Conservation (phyloP, 495 filamentous ascomycete species). For the Mytilinidion resinicola region DNA sequence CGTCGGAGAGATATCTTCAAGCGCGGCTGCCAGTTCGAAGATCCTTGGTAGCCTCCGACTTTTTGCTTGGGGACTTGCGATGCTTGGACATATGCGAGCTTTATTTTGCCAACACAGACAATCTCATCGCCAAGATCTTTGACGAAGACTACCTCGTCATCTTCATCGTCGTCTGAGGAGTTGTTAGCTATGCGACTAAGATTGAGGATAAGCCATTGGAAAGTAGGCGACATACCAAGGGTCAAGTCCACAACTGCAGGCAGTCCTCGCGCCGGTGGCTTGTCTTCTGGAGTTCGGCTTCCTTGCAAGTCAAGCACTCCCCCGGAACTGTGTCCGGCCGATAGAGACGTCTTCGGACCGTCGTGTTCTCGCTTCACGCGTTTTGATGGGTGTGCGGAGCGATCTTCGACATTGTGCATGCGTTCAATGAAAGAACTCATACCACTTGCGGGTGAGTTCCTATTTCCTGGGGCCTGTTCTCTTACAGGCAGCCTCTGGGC, state of each 20-base stretch:
- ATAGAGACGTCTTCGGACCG: conserved; percentile 39
- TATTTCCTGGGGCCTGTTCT: background rate
- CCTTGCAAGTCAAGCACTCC: conserved; percentile 59
- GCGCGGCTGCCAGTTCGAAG: conserved; percentile 55
- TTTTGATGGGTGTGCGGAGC: conserved; percentile 57
- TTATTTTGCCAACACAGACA: conserved; percentile 80
- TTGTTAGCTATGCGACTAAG: background rate
- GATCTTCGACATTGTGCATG: conserved; percentile 64
- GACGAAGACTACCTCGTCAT: conserved; percentile 49
- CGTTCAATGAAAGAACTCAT: conserved; percentile 54
- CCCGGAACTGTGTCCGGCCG: conserved; percentile 41
- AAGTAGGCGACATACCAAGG: background rate
- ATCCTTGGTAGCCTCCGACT: conserved; percentile 49
- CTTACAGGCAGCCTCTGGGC: conserved; percentile 6
- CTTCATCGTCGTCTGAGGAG: conserved; percentile 37
- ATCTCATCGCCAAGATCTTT: conserved; percentile 47
- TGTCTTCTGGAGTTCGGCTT: conserved; percentile 21
- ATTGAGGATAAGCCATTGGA: background rate
- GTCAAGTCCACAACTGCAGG: conserved; percentile 10
- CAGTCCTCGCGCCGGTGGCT: background rate
- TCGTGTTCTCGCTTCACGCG: conserved; percentile 51
- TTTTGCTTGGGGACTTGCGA: conserved; percentile 59
- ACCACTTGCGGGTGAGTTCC: conserved; percentile 18
- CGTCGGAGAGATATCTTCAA: conserved; percentile 65
- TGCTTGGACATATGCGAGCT: conserved; percentile 61